These are phyloP conservation scores for Kwoniella bestiolae DNA, from an alignment of 768 basidiomycete species.

Conservation along the genomic window DNA sequence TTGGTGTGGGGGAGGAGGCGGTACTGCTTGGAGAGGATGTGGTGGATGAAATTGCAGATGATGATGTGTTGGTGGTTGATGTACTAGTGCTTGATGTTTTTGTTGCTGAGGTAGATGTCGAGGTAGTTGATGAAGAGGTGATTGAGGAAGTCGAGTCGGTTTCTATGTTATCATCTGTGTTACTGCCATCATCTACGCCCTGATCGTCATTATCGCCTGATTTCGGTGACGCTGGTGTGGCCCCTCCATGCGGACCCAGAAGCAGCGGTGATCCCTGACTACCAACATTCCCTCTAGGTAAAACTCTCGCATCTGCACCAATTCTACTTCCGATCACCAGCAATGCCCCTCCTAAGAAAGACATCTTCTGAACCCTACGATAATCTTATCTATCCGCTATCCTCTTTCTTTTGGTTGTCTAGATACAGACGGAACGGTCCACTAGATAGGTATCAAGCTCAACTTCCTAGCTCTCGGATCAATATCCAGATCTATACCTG, in stretches of 20 bases:
- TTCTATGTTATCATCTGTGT: background rate
- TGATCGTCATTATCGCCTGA: background rate
- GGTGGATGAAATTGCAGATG: background rate
- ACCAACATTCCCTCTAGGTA: constrained; percentile 7
- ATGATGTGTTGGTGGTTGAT: background rate
- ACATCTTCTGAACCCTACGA: background rate
- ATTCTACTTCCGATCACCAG: background rate
- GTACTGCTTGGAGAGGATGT: constrained; percentile 2
- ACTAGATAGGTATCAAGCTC: constrained; percentile 13
- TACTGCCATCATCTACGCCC: background rate
- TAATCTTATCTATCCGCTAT: background rate
- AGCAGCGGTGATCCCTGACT: constrained; percentile 14
- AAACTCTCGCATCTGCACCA: background rate
- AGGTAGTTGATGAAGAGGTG: constrained; percentile 1
- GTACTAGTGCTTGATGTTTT: background rate
- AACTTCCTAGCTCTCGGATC: constrained; percentile 6
- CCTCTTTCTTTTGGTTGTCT: background rate
- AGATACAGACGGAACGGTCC: background rate
- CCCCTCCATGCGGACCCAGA: constrained; percentile 2
- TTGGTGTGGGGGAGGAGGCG: background rate
- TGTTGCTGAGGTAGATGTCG: background rate
- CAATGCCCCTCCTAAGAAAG: background rate
- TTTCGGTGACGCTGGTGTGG: background rate
- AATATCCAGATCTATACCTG: constrained; percentile 18
- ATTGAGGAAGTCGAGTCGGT: background rate